A percentile compares a stretch with the other conserved stretches of the same genome.
These are phyloP conservation scores for Pythium myriotylum DNA, from an alignment of 352 stramenopile species.

Conservation along the genomic window DNA sequence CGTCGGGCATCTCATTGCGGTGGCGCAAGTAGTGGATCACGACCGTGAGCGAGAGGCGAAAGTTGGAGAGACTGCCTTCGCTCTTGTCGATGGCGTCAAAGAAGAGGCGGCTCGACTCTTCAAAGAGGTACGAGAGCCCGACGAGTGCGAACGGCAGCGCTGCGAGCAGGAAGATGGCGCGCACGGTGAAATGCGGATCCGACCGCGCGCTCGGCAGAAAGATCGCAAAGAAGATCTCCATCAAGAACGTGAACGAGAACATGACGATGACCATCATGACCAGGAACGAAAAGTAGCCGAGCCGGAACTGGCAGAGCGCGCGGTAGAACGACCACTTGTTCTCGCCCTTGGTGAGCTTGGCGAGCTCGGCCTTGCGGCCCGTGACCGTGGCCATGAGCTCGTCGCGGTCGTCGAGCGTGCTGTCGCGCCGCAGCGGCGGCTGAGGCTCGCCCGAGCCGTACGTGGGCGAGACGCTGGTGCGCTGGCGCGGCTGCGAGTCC, in stretches of 20 bases:
- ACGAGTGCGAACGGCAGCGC: conserved; percentile 80
- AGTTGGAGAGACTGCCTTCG: conserved; percentile 81
- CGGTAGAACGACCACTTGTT: conserved; percentile 79
- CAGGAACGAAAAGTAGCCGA: conserved; percentile 89
- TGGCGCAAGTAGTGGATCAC: conserved; percentile 88
- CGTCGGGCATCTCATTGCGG: conserved; percentile 76
- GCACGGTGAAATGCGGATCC: conserved; percentile 74
- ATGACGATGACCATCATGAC: conserved; percentile 91
- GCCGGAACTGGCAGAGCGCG: conserved; percentile 77
- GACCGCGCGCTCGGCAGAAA: conserved; percentile 78
- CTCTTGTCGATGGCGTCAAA: conserved; percentile 85
- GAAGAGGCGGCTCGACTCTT: conserved; percentile 82
- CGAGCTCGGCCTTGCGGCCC: conserved; percentile 66
- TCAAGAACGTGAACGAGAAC: conserved; percentile 88
- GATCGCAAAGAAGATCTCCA: conserved; percentile 92
- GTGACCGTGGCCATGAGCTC: conserved; percentile 63
- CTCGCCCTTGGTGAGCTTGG: conserved; percentile 63
- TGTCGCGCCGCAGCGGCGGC: conserved; percentile 12
- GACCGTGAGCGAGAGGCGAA: conserved; percentile 79
- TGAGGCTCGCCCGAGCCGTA: conserved; percentile 4
- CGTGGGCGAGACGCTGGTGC: conserved; percentile 7
- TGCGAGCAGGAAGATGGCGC: conserved; percentile 66
- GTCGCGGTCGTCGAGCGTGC: conserved; percentile 29
- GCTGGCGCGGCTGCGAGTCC: conserved; percentile 13
- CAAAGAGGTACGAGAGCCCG: conserved; percentile 87